Evolutionary conservation across 352 stramenopile genomes (phyloP).

Genomic region (Phytophthora macrochlamydospora): DNA sequence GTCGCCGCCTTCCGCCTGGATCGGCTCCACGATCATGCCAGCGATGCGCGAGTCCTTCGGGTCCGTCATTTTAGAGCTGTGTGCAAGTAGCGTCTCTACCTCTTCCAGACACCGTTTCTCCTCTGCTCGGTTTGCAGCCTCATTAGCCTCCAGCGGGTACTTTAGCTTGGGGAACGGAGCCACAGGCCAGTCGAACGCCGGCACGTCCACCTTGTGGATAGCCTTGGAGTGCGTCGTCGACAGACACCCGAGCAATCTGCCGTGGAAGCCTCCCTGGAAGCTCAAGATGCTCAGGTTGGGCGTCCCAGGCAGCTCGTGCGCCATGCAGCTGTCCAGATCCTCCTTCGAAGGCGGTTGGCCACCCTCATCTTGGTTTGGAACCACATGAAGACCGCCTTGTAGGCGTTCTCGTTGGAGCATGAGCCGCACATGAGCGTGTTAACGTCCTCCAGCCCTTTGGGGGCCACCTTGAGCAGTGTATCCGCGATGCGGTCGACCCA

Average conservation of each 20-base stretch:
- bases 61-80: constrained; percentile 37
- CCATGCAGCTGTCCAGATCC: constrained; percentile 77
- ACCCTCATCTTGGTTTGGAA: constrained; percentile 77
- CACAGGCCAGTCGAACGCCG: constrained; percentile 85
- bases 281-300: constrained; percentile 82
- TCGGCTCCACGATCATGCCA: constrained; percentile 83
- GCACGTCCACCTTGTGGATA: constrained; percentile 88
- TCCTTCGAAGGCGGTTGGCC: constrained; percentile 57
- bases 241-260: constrained; percentile 75
- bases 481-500: constrained; percentile 75
- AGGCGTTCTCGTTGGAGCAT: constrained; percentile 88
- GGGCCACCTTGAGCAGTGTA: constrained; percentile 66
- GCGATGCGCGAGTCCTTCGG: constrained; percentile 51
- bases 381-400: constrained; percentile 90
- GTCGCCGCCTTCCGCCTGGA: constrained; percentile 84
- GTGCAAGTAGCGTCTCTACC: constrained; percentile 57
- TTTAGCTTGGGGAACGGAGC: constrained; percentile 69
- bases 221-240: constrained; percentile 87
- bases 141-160: constrained; percentile 71
- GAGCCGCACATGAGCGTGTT: constrained; percentile 90
- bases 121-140: constrained; percentile 67
- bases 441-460: constrained; percentile 61
- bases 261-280: constrained; percentile 86
- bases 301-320: constrained; percentile 66
- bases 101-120: constrained; percentile 73